Conservation (phyloP, 176 grass and related monocot genomes). For the Dactylis glomerata region DNA sequence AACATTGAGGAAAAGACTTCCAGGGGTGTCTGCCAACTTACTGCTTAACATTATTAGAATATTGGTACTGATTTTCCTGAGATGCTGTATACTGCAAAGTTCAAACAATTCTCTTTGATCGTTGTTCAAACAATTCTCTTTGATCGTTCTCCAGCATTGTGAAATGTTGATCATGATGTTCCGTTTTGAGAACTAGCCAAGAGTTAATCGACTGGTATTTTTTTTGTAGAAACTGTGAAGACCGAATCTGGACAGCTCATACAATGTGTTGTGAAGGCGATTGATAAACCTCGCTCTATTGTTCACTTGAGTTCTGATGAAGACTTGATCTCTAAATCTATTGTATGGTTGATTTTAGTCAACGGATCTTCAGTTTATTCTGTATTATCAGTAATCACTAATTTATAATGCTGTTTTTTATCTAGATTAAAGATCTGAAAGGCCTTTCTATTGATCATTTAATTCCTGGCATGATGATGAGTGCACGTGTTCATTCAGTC, state of each 20-base stretch:
- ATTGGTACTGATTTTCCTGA: neutral
- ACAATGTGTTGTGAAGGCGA: constrained; percentile 68
- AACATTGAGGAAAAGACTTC: neutral
- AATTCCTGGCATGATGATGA: constrained; percentile 96
- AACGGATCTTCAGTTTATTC: neutral
- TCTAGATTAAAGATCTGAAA: constrained; percentile 83
- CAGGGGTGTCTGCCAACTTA: neutral
- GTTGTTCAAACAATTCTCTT: neutral
- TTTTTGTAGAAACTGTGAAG: constrained; percentile 54
- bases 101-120: neutral
- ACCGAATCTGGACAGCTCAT: constrained; percentile 53
- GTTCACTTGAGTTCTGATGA: constrained; percentile 72
- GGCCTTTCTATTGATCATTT: constrained; percentile 93
- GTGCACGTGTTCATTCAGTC: constrained; percentile 74
- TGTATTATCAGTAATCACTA: constrained; percentile 7
- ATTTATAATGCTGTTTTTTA: constrained; percentile 32
- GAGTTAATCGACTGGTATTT: constrained; percentile 10
- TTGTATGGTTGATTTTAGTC: constrained; percentile 43
- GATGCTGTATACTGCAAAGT: constrained; percentile 6
- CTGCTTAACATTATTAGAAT: neutral
- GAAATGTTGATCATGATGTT: constrained; percentile 25
- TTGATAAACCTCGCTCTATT: constrained; percentile 78
- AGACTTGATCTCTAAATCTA: constrained; percentile 69
- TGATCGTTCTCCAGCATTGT: neutral
- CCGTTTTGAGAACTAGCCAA: constrained; percentile 16